Evolutionary conservation across 371 early-diverging fungal genomes (phyloP), one percentile per base, ranked within the genome.

Genomic region (Mucor ambiguus): DNA sequence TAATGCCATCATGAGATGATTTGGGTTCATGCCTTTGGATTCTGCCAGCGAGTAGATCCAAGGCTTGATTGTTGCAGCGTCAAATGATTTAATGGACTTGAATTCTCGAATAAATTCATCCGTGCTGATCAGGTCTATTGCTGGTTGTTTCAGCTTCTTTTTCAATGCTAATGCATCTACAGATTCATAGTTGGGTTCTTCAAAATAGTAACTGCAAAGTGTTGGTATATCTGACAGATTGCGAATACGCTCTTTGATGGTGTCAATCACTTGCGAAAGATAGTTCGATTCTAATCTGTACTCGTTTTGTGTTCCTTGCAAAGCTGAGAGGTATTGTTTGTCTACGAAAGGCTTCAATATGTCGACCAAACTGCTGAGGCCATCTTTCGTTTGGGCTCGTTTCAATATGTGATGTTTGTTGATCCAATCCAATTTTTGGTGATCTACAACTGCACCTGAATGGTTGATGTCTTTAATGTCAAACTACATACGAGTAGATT

Each of bases 361-460:
- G 24, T 70, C 64, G 0, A 82, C 83, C 29, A 87, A 61, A 24
- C 70, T 67, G 24, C 69, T 48, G 22, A 79, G 46, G 12, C 86
- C 87, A 35, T 78, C 73, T 3, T 67, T 43, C n/a, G 87, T 83
- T 38, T 85, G 80, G 41, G 84, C 77, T 58, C 85, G 72, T 49
- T 75, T 77, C 20, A 83, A 65, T 9, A 93, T 63, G 73, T 94
- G 94, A 64, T 91, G 89, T 60, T 91, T 90, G 73, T 95, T 95
- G 55, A 96, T 85, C 90, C 92, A 93, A 65, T 90, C 89, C 14
- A 97, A 78, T 44, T 93, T 94, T 10, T 89, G 90, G 22, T 85
- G 82, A 58, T 89, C 82, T 10, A 97, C 95, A 4, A 91, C 82
- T 0, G 94, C 89, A 26, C 89, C 89, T 8, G 93, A 87, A 43